These are phyloP conservation scores for Boletus smithii DNA, from an alignment of 1,284 basidiomycete genomes.

Conservation along the genomic window DNA sequence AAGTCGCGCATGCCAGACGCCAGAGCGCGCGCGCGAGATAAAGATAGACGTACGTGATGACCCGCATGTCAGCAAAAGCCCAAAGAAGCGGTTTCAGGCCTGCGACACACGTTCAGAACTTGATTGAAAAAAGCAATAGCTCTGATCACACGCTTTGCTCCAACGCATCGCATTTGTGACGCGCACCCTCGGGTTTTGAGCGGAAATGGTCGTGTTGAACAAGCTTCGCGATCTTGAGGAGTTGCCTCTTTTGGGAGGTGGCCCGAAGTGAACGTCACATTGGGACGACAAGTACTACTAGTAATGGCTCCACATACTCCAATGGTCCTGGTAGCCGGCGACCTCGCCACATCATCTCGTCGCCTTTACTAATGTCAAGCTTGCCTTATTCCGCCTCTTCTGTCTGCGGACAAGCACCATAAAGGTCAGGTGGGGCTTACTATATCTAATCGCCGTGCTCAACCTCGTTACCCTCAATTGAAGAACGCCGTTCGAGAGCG, in stretches of 20 bases:
- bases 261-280: neutral
- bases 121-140: neutral
- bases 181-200: conserved; percentile 14
- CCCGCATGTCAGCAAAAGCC: neutral
- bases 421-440: conserved; percentile 13
- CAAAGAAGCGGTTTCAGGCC: conserved; percentile 6
- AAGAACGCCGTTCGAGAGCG: neutral
- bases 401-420: neutral
- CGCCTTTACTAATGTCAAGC: neutral
- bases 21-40: neutral
- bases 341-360: neutral
- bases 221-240: conserved; percentile 11
- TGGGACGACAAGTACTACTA: neutral
- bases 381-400: neutral
- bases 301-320: conserved; percentile 8
- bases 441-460: conserved; percentile 8
- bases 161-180: conserved; percentile 7
- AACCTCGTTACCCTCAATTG: conserved; percentile 9
- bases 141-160: conserved; percentile 24
- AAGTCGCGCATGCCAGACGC: conserved; percentile 7
- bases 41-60: conserved; percentile 1
- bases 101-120: neutral
- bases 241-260: conserved; percentile 20
- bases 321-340: neutral
- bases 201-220: conserved; percentile 24